Evolutionary conservation across 805 yeast species (phyloP).

Genomic region (Pichia heedii): DNA sequence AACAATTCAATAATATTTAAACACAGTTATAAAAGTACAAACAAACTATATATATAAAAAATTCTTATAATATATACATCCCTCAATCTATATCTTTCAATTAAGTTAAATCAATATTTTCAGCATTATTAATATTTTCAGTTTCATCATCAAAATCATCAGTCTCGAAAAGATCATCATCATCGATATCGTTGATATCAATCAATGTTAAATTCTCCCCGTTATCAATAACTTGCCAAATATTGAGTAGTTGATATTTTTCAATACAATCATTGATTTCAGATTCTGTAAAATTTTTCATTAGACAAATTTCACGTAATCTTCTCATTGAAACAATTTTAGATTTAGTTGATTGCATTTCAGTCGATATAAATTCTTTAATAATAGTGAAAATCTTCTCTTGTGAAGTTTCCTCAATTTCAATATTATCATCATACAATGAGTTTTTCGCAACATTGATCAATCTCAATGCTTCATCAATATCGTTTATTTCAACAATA

Average conservation of each 20-base stretch:
- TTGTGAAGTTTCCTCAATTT: conserved; percentile 54
- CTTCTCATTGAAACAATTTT: conserved; percentile 34
- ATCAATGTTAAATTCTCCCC: conserved; percentile 55
- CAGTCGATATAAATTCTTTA: conserved; percentile 31
- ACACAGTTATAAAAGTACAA: neutral
- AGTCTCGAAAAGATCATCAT: conserved; percentile 4
- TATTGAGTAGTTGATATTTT: conserved; percentile 61
- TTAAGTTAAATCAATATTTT: conserved; percentile 4
- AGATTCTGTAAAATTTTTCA: conserved; percentile 76
- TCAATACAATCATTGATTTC: conserved; percentile 68
- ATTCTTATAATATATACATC: no score
- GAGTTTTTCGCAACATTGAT: conserved; percentile 82
- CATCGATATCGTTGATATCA: conserved; percentile 33
- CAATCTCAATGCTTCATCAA: conserved; percentile 90
- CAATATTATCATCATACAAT: conserved; percentile 44
- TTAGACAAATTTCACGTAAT: conserved; percentile 56
- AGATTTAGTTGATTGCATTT: conserved; percentile 20
- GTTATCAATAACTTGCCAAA: conserved; percentile 71
- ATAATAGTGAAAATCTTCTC: conserved; percentile 68
- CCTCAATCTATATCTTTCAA: neutral
- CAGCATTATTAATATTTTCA: neutral
- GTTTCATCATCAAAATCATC: neutral
- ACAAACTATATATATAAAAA: neutral
- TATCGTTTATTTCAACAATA: conserved; percentile 66
- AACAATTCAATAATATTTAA: neutral